Evolutionary conservation across 768 basidiomycete genomes (phyloP).

Genomic region (Tephrocybe sp.): DNA sequence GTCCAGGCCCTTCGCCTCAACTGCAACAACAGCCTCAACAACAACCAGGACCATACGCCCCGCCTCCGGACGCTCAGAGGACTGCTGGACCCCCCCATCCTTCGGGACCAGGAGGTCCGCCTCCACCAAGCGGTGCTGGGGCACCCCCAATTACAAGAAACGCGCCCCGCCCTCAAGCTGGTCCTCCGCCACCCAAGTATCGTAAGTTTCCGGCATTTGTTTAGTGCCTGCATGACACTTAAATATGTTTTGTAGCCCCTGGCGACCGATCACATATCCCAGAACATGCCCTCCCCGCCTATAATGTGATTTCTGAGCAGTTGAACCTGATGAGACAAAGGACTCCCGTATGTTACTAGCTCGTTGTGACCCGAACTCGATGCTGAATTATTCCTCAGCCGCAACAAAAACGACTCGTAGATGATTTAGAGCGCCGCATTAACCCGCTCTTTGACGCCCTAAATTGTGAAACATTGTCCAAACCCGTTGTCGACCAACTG

Average conservation of each 20-base stretch:
- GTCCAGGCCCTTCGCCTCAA: slow-evolving; percentile 16
- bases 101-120: slow-evolving; percentile 16
- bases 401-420: slow-evolving; percentile 79
- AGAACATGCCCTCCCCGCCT: slow-evolving; percentile 63
- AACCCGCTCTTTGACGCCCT: slow-evolving; percentile 89
- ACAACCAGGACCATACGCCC: slow-evolving; percentile 39
- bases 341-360: slow-evolving; percentile 60
- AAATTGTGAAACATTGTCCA: slow-evolving; percentile 83
- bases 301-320: slow-evolving; percentile 61
- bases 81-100: slow-evolving; percentile 20
- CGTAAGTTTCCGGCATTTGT: slow-evolving; percentile 33
- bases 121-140: slow-evolving; percentile 36
- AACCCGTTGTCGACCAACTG: slow-evolving; percentile 69
- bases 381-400: slow-evolving; percentile 45
- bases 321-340: slow-evolving; percentile 69
- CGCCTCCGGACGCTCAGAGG: slow-evolving; percentile 37
- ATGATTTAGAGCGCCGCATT: slow-evolving; percentile 85
- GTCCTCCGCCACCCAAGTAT: slow-evolving; percentile 43
- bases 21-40: slow-evolving; percentile 22
- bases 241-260: slow-evolving; percentile 50
- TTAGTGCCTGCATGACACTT: not conserved
- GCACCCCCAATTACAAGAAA: slow-evolving; percentile 21
- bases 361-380: not conserved
- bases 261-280: slow-evolving; percentile 95
- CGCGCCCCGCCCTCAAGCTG: slow-evolving; percentile 20